Conservation (phyloP, 768 basidiomycete genomes). For the Coprinellus micaceus region DNA sequence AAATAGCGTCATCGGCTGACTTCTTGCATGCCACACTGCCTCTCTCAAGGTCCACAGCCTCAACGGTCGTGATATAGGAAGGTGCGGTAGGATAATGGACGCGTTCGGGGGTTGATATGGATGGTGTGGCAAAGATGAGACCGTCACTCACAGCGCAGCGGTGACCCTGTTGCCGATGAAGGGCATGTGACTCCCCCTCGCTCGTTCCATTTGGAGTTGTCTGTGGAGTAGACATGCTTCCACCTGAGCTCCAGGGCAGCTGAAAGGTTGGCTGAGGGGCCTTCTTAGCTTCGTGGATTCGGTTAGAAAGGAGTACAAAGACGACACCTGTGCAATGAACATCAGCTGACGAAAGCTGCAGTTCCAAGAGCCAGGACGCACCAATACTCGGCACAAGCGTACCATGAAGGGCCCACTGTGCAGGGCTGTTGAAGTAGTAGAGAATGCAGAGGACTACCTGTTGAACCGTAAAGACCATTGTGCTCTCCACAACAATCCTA, state of each 20-base stretch:
- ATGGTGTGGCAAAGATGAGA: background rate
- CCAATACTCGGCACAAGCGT: background rate
- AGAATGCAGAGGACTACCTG: background rate
- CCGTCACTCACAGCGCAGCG: background rate
- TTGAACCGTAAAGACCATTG: slow-evolving; percentile 1
- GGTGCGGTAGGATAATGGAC: no score
- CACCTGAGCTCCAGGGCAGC: no score
- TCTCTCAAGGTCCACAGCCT: no score
- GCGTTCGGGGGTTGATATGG: no score
- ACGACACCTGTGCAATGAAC: background rate
- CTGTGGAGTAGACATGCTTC: background rate
- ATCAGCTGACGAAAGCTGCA: background rate
- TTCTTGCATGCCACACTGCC: no score
- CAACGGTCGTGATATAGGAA: no score
- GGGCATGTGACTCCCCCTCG: background rate
- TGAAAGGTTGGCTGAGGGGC: background rate
- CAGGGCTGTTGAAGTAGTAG: background rate
- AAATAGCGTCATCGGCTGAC: no score
- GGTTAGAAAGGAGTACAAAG: background rate
- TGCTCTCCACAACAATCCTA: background rate
- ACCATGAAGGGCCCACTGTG: background rate
- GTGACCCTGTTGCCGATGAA: background rate
- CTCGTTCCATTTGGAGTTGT: background rate
- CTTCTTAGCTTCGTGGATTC: background rate
- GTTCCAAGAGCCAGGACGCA: background rate